phyloP scores from a whole-genome alignment of 176 grass and related monocot genomes.

The Musa acuminata region DNA sequence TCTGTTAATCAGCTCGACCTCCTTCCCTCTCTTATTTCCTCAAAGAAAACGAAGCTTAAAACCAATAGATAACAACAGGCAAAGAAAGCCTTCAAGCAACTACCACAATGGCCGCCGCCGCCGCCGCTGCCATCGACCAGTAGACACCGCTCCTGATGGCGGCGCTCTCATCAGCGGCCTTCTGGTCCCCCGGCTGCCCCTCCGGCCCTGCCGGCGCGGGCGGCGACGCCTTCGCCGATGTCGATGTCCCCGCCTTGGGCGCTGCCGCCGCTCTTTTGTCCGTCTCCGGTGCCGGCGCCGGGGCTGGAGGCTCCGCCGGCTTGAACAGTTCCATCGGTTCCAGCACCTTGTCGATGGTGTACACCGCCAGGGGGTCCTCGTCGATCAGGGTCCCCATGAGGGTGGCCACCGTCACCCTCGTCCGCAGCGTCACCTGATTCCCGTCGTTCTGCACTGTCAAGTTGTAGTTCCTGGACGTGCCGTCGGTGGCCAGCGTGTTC shows the following conservation, averaged over 20 bases:
- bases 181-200: not conserved
- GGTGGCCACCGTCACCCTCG: constrained; percentile 6
- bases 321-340: constrained; percentile 21
- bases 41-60: too few species aligned
- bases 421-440: constrained; percentile 12
- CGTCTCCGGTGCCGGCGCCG: not conserved
- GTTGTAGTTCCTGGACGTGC: constrained; percentile 8
- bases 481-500: constrained; percentile 32
- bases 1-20: too few species aligned
- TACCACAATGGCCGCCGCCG: constrained; percentile 1
- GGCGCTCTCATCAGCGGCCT: not conserved
- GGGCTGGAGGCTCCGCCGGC: not conserved
- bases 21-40: too few species aligned
- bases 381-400: constrained; percentile 22
- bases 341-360: constrained; percentile 32
- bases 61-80: too few species aligned
- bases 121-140: not conserved
- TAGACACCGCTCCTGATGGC: not conserved
- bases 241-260: not conserved
- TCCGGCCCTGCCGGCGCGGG: not conserved
- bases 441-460: constrained; percentile 13
- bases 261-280: not conserved
- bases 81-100: not conserved
- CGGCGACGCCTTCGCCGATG: not conserved
- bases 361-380: constrained; percentile 13